Base-by-base conservation (phyloP, 2,329 filamentous ascomycete species). In the Exophiala dermatitidis region DNA sequence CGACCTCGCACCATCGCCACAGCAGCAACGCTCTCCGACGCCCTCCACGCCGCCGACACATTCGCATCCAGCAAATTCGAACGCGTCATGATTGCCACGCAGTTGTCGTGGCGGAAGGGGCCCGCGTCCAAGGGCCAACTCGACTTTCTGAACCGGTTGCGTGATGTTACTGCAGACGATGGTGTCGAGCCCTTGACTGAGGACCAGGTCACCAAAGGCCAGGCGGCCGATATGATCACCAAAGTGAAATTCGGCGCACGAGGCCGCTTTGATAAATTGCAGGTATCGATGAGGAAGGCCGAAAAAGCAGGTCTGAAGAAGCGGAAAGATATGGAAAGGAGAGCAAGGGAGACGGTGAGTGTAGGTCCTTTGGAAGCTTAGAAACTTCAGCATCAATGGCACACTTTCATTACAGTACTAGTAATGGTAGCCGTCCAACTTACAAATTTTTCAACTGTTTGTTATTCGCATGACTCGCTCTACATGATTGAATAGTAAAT, bases 141-240 rank as follows among this genome's bases (percentile, higher is more conserved):
- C 10, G 60, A 63, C 3, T 68, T 74, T 51, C 60, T 77, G 36
- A 75, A 76, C 54, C 69, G 68, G 34, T 43, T 66, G n/a, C 64
- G 69, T 28, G 61, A 62, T 5, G 56, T 60, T 9, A 79, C 80
- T 1, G 52, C 48, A n/a, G 51, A 57, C 8, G 53, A 59, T 5
- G 34, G 41, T 12, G 19, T 36, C 4, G 28, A 42, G 38, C 58
- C 52, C 8, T 37, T 95, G 47, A 76, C 72, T 1, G 62, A 70
- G 0, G 70, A 72, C 0, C 77, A 83, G 30, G 63, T 95, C 53
- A 90, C 80, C 9, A 93, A 90, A 65, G 91, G 91, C 5, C 82
- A 82, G 66, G 90, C 90, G 3, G 79, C 79, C 3, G 90, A 96
- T 67, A 90, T 95, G 85, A 95, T 97, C 60, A 94, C 88, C 5